A percentile compares a stretch with the other conserved stretches of the same genome.
Evolutionary conservation across 495 filamentous ascomycete genomes (phyloP).

Genomic region (Penicillium simplicissimum): DNA sequence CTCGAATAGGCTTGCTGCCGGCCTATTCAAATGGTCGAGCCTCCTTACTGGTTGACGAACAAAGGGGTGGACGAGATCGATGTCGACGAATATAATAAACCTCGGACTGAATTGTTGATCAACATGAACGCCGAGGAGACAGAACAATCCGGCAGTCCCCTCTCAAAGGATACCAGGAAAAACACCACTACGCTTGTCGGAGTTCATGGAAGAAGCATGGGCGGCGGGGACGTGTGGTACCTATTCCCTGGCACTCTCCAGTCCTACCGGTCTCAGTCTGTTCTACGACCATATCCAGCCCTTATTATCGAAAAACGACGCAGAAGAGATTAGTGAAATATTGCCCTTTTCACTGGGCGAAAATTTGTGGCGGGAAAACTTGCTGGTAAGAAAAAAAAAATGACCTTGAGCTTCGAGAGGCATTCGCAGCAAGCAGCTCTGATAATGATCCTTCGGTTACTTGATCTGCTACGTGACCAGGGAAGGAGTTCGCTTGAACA

Average conservation of each 20-base stretch:
- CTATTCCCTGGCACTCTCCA: background rate
- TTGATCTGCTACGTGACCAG: too few species aligned
- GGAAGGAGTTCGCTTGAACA: too few species aligned
- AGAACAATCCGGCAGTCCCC: background rate
- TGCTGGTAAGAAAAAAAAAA: too few species aligned
- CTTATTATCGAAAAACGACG: too few species aligned
- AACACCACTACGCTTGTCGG: too few species aligned
- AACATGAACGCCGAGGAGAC: background rate
- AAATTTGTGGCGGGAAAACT: too few species aligned
- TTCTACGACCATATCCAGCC: background rate
- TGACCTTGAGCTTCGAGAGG: too few species aligned
- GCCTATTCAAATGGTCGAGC: constrained; percentile 28
- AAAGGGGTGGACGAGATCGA: background rate
- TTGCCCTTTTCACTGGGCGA: too few species aligned
- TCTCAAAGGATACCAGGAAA: too few species aligned
- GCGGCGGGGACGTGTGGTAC: background rate
- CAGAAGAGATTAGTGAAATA: too few species aligned
- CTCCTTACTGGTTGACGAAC: constrained; percentile 33
- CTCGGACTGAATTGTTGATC: background rate
- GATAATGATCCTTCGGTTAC: too few species aligned
- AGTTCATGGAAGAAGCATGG: background rate
- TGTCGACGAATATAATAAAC: background rate
- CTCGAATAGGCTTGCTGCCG: constrained; percentile 34
- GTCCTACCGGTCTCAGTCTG: background rate
- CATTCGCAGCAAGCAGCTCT: too few species aligned